Percentiles rank a stretch among this genome's conserved stretches.
phyloP scores from a whole-genome alignment of 2,329 filamentous ascomycete species.

The Remersonia thermophila region DNA sequence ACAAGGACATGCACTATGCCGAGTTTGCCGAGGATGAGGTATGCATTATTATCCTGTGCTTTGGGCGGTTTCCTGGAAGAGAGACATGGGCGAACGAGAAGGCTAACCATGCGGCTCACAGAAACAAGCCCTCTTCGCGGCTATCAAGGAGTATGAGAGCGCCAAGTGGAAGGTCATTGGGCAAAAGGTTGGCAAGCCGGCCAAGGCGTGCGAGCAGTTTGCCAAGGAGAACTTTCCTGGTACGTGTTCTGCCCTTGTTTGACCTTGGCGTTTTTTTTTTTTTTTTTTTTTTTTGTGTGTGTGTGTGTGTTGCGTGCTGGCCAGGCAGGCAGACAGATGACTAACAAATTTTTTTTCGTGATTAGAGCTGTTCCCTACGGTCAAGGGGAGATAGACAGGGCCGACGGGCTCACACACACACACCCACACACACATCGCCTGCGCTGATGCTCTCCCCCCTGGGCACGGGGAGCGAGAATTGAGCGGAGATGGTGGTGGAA shows the following conservation, averaged over 20 bases:
- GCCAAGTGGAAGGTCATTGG: conserved; percentile 99
- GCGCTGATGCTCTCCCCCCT: too few relatives aligned
- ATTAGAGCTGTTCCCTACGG: conserved; percentile 14
- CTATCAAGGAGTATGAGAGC: conserved; percentile 96
- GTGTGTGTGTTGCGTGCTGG: too few relatives aligned
- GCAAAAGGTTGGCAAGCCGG: conserved; percentile 92
- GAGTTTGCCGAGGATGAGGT: conserved; percentile 98
- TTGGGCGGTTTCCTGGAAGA: not conserved
- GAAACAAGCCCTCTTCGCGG: conserved; percentile 70
- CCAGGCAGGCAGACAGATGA: too few relatives aligned
- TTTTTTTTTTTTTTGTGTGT: too few relatives aligned
- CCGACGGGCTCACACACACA: too few relatives aligned
- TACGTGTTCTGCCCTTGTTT: conserved; percentile 11
- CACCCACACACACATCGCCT: too few relatives aligned
- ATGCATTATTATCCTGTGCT: conserved; percentile 23
- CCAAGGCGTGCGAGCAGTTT: conserved; percentile 74
- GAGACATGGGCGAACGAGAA: too few relatives aligned
- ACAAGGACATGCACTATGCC: conserved; percentile 98
- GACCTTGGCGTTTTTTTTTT: too few relatives aligned
- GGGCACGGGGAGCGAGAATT: too few relatives aligned
- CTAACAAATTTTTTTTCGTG: conserved; percentile 4
- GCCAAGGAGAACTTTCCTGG: conserved; percentile 85
- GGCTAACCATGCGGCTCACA: too few relatives aligned
- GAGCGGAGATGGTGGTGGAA: too few relatives aligned
- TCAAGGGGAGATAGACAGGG: too few relatives aligned